phyloP scores from a whole-genome alignment of 2,329 filamentous ascomycete genomes.

The Aspergillus calidoustus region DNA sequence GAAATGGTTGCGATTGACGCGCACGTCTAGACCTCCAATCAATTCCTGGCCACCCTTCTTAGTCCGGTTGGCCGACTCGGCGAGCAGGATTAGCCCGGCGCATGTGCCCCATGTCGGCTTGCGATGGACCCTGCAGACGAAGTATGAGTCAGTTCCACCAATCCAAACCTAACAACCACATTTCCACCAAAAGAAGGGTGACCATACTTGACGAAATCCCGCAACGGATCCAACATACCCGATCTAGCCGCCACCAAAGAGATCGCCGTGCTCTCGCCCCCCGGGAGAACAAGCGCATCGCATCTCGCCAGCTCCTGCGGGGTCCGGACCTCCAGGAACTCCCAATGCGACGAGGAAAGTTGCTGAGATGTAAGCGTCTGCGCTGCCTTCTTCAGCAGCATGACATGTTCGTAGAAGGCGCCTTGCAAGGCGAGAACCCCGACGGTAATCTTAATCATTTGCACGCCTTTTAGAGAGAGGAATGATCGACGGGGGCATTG shows the following conservation, averaged over 20 bases:
- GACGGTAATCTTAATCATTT: constrained; percentile 55
- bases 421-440: constrained; percentile 82
- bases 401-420: constrained; percentile 86
- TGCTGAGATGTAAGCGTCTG: constrained; percentile 45
- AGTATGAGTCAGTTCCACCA: constrained; percentile 25
- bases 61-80: constrained; percentile 82
- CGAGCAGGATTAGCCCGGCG: constrained; percentile 88
- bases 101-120: constrained; percentile 96
- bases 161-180: background rate
- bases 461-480: constrained; percentile 5
- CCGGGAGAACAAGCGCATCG: constrained; percentile 85
- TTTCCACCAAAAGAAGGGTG: background rate
- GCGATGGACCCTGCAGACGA: constrained; percentile 63
- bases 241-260: constrained; percentile 83
- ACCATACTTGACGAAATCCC: constrained; percentile 86
- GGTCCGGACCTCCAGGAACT: constrained; percentile 80
- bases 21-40: constrained; percentile 87
- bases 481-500: constrained; percentile 1
- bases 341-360: constrained; percentile 49
- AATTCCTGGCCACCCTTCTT: constrained; percentile 92
- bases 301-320: constrained; percentile 71
- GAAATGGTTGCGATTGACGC: constrained; percentile 93
- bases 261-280: constrained; percentile 93
- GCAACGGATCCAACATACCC: constrained; percentile 78
- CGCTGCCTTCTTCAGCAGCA: constrained; percentile 72